phyloP scores from a whole-genome alignment of 345 rosid genomes.

The Stellera chamaejasme region DNA sequence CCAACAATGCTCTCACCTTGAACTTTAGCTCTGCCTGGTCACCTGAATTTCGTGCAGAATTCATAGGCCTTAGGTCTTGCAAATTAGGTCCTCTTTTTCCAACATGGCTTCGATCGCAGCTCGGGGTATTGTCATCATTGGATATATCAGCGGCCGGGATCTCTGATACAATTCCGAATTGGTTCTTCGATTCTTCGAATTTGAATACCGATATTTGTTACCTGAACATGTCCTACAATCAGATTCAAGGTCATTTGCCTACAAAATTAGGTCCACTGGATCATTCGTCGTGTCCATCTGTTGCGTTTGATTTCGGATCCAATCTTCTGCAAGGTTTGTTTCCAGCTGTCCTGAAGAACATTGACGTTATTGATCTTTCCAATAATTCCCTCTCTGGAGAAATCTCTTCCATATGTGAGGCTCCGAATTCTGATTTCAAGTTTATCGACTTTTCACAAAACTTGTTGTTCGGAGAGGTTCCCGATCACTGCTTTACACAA shows the following conservation, averaged over 20 bases:
- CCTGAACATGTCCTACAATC: conserved; percentile 18
- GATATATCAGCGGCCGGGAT: no score
- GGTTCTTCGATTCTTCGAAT: no score
- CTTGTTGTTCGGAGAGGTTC: conserved; percentile 5
- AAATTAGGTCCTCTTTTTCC: no score
- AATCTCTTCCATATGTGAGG: conserved; percentile 5
- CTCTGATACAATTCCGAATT: no score
- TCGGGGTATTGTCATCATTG: no score
- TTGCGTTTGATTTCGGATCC: conserved; percentile 15
- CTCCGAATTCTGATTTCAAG: neutral
- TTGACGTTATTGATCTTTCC: conserved; percentile 14
- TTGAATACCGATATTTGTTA: neutral
- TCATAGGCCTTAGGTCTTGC: no score
- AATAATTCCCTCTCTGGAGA: conserved; percentile 17
- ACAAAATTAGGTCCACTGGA: neutral
- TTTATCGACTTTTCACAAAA: conserved; percentile 11
- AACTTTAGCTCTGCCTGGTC: no score
- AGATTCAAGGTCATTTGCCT: conserved; percentile 19
- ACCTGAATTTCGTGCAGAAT: no score
- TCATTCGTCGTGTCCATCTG: neutral
- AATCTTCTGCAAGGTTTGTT: conserved; percentile 15
- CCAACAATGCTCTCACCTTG: no score
- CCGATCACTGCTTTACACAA: neutral
- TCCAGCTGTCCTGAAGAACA: conserved; percentile 10
- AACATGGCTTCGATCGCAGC: no score